Percentiles rank a stretch among this genome's conserved stretches.
Evolutionary conservation across 2,329 filamentous ascomycete species (phyloP).

Genomic region (Chaetomiaceae sp.): DNA sequence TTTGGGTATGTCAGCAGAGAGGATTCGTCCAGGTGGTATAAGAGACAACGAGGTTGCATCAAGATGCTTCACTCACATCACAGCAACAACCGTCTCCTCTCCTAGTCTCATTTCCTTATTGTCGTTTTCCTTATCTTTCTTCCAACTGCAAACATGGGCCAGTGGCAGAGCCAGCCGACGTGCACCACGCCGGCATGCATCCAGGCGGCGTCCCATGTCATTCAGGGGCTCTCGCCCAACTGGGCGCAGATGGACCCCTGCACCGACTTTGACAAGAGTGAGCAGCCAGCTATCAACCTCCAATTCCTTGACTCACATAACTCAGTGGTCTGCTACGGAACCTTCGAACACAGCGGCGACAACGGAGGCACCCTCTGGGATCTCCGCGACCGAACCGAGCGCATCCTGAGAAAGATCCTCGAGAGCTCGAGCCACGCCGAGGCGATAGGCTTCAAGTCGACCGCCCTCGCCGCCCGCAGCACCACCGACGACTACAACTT

Average conservation of each 20-base stretch:
- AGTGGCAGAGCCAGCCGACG: constrained; percentile 27
- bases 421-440: constrained; percentile 8
- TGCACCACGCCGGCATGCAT: constrained; percentile 59
- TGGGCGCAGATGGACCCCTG: constrained; percentile 64
- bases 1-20: background rate
- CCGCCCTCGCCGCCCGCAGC: background rate
- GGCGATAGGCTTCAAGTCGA: constrained; percentile 9
- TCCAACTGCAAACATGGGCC: constrained; percentile 14
- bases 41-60: background rate
- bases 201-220: constrained; percentile 57
- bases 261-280: constrained; percentile 58
- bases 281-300: background rate
- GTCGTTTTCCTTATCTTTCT: background rate
- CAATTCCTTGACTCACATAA: background rate
- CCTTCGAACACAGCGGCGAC: background rate
- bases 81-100: background rate
- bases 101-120: background rate
- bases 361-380: background rate
- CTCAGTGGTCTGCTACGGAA: constrained; percentile 18
- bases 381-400: background rate
- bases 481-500: constrained; percentile 58
- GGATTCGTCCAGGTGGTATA: background rate
- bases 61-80: background rate
- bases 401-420: constrained; percentile 9
- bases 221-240: constrained; percentile 46